Base-by-base conservation (phyloP, 768 basidiomycete genomes). In the Royoungia palumana region DNA sequence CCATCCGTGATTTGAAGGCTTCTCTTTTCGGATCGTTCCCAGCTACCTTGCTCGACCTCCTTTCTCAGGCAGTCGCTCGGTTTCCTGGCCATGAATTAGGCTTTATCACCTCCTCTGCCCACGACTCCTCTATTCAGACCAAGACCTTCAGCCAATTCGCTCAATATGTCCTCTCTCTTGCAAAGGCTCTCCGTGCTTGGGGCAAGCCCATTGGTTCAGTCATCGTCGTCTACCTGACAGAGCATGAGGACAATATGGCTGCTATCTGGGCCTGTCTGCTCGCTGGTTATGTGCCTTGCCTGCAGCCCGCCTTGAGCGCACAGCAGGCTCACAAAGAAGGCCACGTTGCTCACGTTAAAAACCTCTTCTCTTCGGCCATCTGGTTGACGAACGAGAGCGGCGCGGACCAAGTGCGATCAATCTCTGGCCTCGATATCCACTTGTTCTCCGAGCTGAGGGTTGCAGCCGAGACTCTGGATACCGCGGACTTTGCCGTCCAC, bases 71-170 rank as follows among this genome's bases (percentile, higher is more conserved):
- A 19, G 58, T 51, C 32, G 34, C 50, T 22, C 55, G 35, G 0
- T 63, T 57, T 36, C 62, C 62, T 25, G 47, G 38, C 2, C 63
- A 63, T 41, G 50, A 63, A 30, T 40, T 63, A n/a, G 50, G 49
- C 28, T 63, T 65, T 41, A 51, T 63, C 40, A 49, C 60, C 1
- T 65, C 62, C 6, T 62, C 57, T 3, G 59, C 59, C 30, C 63
- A 51, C 22, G 62, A 65, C 49, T 57, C 60, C 0, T 56, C 54
- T 7, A 53, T 63, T 21, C 52, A 46, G 35, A 55, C 60, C 0
- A 51, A 48, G 35, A 46, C 62, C 0, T 62, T 62, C 34, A 20
- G 30, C 43, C 20, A 49, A 0, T 63, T 63, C 55, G 57, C 57
- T 27, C 50, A 52, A 22, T 41, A 48, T 36, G 34, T 35, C 19